Evolutionary conservation across 495 filamentous ascomycete genomes (phyloP), one percentile per base, ranked within the genome.

Genomic region (Pyrenula massariospora): DNA sequence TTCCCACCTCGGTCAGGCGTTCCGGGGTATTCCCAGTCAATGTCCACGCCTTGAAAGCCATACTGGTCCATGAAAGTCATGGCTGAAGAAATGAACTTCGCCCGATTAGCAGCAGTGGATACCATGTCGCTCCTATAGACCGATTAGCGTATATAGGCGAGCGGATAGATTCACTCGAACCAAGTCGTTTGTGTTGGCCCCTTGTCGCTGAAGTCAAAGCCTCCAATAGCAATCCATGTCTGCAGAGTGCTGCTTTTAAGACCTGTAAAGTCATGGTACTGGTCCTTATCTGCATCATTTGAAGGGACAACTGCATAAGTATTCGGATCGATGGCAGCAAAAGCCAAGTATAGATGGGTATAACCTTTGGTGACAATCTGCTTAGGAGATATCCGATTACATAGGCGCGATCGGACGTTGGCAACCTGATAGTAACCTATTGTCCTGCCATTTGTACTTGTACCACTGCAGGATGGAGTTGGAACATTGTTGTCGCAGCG

Each of bases 11-110:
- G 67, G 1, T 77, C 73, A 10, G 56, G 23, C 3, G 70, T 66
- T 0, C 21, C 70, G 0, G 78, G 77, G 60, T 78, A 82, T 36
- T 82, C 77, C 79, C 80, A 84, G 60, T 83, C 81, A 12, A 84
- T 50, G 58, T 84, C 80, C 1, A 82, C 63, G 0, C 82, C 83
- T 52, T 78, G 66, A 53, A 83, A 82, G 2, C 69, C 71, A 31
- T 78, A 79, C 11, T 60, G 58, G 0, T 63, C 25, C 72, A 82
- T 71, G 61, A 78, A 79, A 1, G 22, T 42, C 0, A 60, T 58
- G 0, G 78, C 54, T 0, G 67, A 74, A 12, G 55, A 25, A 54
- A 81, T 74, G 65, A 83, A 81, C 2, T 56, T 63, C 0, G 66
- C 59, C 11, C 73, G 70, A n/a, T 69, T 71, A 0, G 3, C 61